These are phyloP conservation scores for Herpetomonas tarakana DNA, from an alignment of 208 protist species.

Conservation along the genomic window DNA sequence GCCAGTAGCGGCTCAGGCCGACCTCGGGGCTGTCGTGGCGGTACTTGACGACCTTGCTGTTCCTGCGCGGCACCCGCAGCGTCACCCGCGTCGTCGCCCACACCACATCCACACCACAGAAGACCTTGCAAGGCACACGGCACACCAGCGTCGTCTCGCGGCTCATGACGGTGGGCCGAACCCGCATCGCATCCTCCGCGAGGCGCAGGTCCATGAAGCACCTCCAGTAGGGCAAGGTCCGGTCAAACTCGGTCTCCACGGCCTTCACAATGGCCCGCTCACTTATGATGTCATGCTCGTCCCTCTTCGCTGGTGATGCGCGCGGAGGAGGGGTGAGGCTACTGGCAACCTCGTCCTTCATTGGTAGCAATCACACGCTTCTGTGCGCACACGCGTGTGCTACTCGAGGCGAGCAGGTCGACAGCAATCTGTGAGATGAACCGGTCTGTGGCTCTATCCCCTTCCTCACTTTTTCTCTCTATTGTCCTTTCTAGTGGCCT, in stretches of 20 bases:
- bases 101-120: constrained; percentile 64
- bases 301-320: not conserved
- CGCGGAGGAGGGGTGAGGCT: no score
- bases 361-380: no score
- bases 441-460: no score
- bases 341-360: no score
- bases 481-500: no score
- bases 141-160: constrained; percentile 27
- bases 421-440: no score
- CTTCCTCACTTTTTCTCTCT: no score
- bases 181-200: not conserved
- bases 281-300: constrained; percentile 19
- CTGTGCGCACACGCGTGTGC: no score
- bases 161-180: constrained; percentile 25
- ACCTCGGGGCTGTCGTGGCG: not conserved
- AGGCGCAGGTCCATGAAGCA: constrained; percentile 45
- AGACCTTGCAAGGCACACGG: constrained; percentile 43
- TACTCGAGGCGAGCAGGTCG: no score
- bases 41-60: not conserved
- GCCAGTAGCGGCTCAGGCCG: constrained; percentile 13
- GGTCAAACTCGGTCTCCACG: constrained; percentile 48
- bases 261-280: constrained; percentile 29
- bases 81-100: constrained; percentile 48
- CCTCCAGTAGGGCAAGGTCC: constrained; percentile 69
- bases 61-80: constrained; percentile 6